A percentile compares a stretch with the other conserved stretches of the same genome.
phyloP scores from a whole-genome alignment of 176 grass and related monocot genomes.

The Aegilops umbellulata region DNA sequence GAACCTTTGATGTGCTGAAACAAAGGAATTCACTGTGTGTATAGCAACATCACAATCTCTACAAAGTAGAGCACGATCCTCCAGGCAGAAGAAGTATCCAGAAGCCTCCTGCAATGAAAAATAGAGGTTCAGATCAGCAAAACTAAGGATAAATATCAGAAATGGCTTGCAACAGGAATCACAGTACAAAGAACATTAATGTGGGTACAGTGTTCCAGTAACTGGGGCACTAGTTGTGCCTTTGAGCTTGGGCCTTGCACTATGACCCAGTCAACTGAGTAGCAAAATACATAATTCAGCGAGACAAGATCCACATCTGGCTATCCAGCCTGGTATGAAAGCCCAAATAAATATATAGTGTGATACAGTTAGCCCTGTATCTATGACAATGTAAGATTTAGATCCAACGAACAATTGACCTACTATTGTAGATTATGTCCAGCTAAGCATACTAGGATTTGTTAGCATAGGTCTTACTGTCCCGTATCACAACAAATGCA shows the following conservation, averaged over 20 bases:
- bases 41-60: constrained; percentile 79
- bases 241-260: not conserved
- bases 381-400: not conserved
- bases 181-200: not conserved
- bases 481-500: not conserved
- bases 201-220: not conserved
- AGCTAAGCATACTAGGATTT: not conserved
- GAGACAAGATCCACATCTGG: not conserved
- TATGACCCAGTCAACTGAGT: not conserved
- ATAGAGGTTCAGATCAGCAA: not conserved
- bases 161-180: constrained; percentile 5
- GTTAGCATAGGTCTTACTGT: not conserved
- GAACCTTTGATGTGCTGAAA: constrained; percentile 74
- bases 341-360: constrained; percentile 14
- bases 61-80: constrained; percentile 89
- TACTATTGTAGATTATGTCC: not conserved
- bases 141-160: constrained; percentile 12
- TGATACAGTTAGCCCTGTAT: not conserved
- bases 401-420: not conserved
- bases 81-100: constrained; percentile 96
- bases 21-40: constrained; percentile 74
- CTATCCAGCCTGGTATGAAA: not conserved
- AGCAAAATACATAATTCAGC: not conserved
- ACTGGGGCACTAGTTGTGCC: not conserved
- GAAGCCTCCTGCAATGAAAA: constrained; percentile 64